Conservation (phyloP, 2,329 filamentous ascomycete species). For the Microsporum ferrugineum region DNA sequence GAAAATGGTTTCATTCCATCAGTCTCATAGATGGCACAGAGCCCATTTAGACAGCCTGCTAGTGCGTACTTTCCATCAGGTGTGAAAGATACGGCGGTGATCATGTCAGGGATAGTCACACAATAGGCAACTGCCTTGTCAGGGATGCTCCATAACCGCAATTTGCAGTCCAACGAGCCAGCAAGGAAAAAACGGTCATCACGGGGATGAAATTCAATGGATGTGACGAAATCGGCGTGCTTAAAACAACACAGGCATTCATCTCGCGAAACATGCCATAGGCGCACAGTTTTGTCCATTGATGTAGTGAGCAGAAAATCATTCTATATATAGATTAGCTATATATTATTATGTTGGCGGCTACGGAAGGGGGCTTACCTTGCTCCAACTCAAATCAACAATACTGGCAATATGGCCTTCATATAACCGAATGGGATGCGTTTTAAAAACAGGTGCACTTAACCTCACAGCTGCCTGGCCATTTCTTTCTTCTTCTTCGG, state of each 20-base stretch:
- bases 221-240: conserved; percentile 89
- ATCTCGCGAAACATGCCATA: conserved; percentile 79
- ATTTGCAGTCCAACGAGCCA: conserved; percentile 75
- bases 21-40: conserved; percentile 86
- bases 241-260: conserved; percentile 91
- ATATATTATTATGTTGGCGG: not conserved
- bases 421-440: conserved; percentile 67
- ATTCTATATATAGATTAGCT: conserved; percentile 44
- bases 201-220: conserved; percentile 83
- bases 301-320: conserved; percentile 92
- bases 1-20: conserved; percentile 74
- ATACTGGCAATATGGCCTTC: conserved; percentile 74
- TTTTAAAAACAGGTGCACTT: conserved; percentile 81
- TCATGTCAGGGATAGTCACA: conserved; percentile 67
- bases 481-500: conserved; percentile 43
- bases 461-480: conserved; percentile 49
- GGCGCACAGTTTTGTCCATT: conserved; percentile 91
- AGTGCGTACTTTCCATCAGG: conserved; percentile 85
- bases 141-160: conserved; percentile 91
- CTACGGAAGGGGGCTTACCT: conserved; percentile 38
- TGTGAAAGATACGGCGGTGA: conserved; percentile 87
- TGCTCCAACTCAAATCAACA: conserved; percentile 92
- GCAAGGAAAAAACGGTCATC: conserved; percentile 96
- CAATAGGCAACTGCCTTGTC: conserved; percentile 87
- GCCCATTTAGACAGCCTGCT: conserved; percentile 71